Conservation (phyloP, 2,329 filamentous ascomycete species). For the Colletotrichum graminicola region DNA sequence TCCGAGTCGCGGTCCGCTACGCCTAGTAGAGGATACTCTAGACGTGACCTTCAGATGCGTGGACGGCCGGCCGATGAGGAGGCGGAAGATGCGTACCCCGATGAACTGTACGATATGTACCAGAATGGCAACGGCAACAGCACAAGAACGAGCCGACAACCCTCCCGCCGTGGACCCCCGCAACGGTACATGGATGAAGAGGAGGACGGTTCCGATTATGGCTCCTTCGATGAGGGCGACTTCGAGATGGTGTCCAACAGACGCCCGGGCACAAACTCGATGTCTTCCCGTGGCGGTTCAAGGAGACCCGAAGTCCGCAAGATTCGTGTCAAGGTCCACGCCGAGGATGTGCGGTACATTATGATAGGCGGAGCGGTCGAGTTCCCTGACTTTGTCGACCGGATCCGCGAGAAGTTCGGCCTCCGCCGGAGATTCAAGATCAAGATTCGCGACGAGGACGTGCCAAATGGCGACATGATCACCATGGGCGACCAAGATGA, state of each 20-base stretch:
- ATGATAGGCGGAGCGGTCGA: conserved; percentile 81
- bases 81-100: conserved; percentile 73
- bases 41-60: conserved; percentile 40
- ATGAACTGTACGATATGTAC: conserved; percentile 78
- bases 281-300: conserved; percentile 65
- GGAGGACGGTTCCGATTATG: conserved; percentile 78
- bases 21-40: conserved; percentile 52
- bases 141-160: conserved; percentile 57
- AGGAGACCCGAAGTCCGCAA: conserved; percentile 77
- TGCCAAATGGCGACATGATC: conserved; percentile 87
- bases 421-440: conserved; percentile 85
- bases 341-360: conserved; percentile 91
- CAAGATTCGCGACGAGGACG: conserved; percentile 86
- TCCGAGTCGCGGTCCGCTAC: conserved; percentile 61
- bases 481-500: conserved; percentile 98
- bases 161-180: conserved; percentile 53
- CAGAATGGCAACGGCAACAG: conserved; percentile 54
- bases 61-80: conserved; percentile 54
- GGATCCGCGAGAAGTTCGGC: conserved; percentile 88
- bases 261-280: conserved; percentile 59
- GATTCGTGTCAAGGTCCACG: conserved; percentile 92
- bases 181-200: conserved; percentile 83
- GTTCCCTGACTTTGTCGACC: conserved; percentile 82
- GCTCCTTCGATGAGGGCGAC: conserved; percentile 79
- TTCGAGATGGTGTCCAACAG: conserved; percentile 81